phyloP scores from a whole-genome alignment of 345 rosid genomes.

The Populus ilicifolia region DNA sequence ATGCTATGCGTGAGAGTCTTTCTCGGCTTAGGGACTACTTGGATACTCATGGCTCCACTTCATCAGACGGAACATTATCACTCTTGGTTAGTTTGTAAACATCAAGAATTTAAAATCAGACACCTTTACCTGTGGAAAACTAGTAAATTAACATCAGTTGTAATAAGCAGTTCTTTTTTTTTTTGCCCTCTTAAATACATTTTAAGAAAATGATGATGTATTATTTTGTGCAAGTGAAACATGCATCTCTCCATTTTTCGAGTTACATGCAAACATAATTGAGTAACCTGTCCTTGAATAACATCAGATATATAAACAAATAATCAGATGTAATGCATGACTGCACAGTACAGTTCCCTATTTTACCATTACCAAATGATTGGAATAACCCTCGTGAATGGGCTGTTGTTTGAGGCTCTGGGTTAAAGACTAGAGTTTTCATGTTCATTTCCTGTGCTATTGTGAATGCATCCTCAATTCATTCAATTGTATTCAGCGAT shows the following conservation, averaged over 20 bases:
- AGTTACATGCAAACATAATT: neutral
- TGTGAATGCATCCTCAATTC: neutral
- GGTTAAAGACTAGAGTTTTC: neutral
- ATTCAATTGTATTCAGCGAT: neutral
- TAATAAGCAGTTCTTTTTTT: neutral
- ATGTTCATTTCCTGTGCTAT: neutral
- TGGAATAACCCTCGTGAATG: neutral
- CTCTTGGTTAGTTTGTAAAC: slow-evolving; percentile 62
- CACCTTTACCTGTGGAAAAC: neutral
- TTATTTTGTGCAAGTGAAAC: neutral
- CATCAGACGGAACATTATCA: slow-evolving; percentile 96
- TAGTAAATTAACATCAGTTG: neutral
- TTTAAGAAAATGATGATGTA: neutral
- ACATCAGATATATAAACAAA: neutral
- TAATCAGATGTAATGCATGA: neutral
- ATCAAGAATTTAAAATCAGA: neutral
- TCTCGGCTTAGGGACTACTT: slow-evolving; percentile 91
- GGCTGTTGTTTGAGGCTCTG: neutral
- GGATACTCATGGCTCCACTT: slow-evolving; percentile 89
- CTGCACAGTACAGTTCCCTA: neutral
- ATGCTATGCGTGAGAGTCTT: slow-evolving; percentile 98
- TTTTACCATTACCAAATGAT: neutral
- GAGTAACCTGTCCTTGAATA: neutral
- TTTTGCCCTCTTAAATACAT: neutral
- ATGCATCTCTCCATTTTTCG: neutral